Evolutionary conservation across 1,284 basidiomycete species (phyloP).

Genomic region (Bjerkandera adusta): DNA sequence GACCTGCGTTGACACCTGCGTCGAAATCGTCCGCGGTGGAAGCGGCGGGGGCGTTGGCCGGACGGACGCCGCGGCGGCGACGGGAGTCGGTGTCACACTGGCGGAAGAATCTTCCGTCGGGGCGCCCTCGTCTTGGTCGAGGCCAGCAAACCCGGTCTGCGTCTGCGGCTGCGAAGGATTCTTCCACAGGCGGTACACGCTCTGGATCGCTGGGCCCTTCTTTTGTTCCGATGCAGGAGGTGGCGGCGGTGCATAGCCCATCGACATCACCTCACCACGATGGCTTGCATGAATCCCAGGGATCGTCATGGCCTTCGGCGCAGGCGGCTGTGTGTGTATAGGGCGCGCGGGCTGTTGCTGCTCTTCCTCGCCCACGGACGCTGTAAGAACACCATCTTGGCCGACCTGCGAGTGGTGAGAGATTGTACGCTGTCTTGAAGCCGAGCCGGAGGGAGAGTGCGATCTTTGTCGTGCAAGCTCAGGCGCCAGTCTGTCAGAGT

Average conservation of each 20-base stretch:
- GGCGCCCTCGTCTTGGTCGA: constrained; percentile 28
- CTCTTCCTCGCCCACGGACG: constrained; percentile 22
- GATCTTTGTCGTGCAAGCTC: constrained; percentile 9
- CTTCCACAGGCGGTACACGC: constrained; percentile 70
- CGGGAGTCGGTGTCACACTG: constrained; percentile 12
- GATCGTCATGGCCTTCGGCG: constrained; percentile 74
- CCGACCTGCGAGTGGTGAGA: constrained; percentile 29
- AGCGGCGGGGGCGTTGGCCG: constrained; percentile 51
- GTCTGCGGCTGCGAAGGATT: constrained; percentile 35
- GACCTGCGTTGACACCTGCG: constrained; percentile 25
- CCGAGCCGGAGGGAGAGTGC: too few relatives aligned
- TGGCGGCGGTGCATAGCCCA: constrained; percentile 65
- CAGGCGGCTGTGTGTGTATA: constrained; percentile 68
- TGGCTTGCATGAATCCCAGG: constrained; percentile 79
- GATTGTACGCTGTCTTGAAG: constrained; percentile 16
- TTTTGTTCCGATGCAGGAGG: constrained; percentile 41
- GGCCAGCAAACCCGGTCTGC: constrained; percentile 21
- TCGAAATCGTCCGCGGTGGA: constrained; percentile 49
- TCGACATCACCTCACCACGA: constrained; percentile 75
- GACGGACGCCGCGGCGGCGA: constrained; percentile 15
- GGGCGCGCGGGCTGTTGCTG: constrained; percentile 39
- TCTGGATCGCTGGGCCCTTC: constrained; percentile 56
- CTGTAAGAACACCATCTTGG: constrained; percentile 14
- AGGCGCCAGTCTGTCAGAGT: constrained; percentile 15
- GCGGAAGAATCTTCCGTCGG: constrained; percentile 19